These are phyloP conservation scores for Amanita brunnescens DNA, from an alignment of 768 basidiomycete species.

Conservation along the genomic window DNA sequence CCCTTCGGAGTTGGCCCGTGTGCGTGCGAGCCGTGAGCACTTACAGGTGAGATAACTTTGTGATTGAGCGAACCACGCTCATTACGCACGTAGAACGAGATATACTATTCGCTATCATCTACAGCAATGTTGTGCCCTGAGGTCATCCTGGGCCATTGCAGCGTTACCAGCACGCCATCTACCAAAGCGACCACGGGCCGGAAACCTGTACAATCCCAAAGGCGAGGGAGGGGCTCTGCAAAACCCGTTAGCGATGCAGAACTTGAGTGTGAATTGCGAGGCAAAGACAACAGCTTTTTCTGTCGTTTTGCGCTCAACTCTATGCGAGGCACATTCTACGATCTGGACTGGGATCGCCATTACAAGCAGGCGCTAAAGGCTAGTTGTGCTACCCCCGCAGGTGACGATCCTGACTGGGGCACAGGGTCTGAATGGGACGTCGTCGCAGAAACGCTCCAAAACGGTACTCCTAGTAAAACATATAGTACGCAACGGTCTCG, in stretches of 20 bases:
- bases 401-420: conserved; percentile 23
- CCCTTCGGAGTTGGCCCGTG: conserved; percentile 50
- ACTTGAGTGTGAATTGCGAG: neutral
- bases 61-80: neutral
- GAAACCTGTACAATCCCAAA: conserved; percentile 7
- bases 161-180: conserved; percentile 27
- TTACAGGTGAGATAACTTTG: conserved; percentile 34
- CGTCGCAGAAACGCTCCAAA: conserved; percentile 11
- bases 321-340: conserved; percentile 52
- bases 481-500: neutral
- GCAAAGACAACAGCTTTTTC: conserved; percentile 26
- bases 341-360: conserved; percentile 50
- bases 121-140: conserved; percentile 41
- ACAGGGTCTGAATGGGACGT: conserved; percentile 43
- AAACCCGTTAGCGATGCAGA: neutral
- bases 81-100: conserved; percentile 50
- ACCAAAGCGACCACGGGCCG: conserved; percentile 9
- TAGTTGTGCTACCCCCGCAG: conserved; percentile 18
- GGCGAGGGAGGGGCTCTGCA: neutral
- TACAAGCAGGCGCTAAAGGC: conserved; percentile 28
- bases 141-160: conserved; percentile 44
- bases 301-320: conserved; percentile 55
- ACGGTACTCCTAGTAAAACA: conserved; percentile 5
- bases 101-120: conserved; percentile 54
- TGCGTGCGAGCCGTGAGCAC: conserved; percentile 54